Evolutionary conservation across 805 yeast species (phyloP).

Genomic region (Zygotorulaspora florentina): DNA sequence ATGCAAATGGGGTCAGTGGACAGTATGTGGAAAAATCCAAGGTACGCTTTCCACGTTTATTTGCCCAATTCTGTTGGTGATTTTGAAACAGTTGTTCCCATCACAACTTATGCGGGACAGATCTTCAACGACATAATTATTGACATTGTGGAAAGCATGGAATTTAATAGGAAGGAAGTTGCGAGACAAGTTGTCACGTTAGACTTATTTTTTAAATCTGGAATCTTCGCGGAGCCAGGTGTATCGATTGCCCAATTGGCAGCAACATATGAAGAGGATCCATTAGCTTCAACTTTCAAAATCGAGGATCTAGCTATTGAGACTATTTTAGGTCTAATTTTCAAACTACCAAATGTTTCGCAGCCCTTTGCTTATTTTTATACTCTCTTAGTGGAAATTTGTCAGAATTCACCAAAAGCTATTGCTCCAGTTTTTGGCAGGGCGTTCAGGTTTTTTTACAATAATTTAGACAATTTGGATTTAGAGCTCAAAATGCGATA

Average conservation of each 20-base stretch:
- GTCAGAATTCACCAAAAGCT: conserved; percentile 72
- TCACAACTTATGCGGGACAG: conserved; percentile 49
- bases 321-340: conserved; percentile 69
- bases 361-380: conserved; percentile 76
- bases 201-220: conserved; percentile 64
- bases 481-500: conserved; percentile 69
- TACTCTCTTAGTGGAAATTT: conserved; percentile 79
- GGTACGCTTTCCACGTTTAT: conserved; percentile 59
- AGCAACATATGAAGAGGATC: conserved; percentile 39
- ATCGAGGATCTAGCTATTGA: conserved; percentile 88
- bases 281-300: conserved; percentile 68
- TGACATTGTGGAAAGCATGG: conserved; percentile 74
- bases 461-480: conserved; percentile 62
- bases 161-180: conserved; percentile 84
- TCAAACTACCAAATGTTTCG: conserved; percentile 64
- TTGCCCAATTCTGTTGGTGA: conserved; percentile 44
- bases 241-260: conserved; percentile 68
- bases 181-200: conserved; percentile 76
- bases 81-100: conserved; percentile 64
- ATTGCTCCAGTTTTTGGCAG: conserved; percentile 95
- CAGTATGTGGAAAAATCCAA: conserved; percentile 61
- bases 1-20: conserved; percentile 52
- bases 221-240: conserved; percentile 67
- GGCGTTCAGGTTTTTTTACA: conserved; percentile 78
- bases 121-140: conserved; percentile 69